Evolutionary conservation across 306 rosid genomes (phyloP).

Genomic region (Quercus ilex): DNA sequence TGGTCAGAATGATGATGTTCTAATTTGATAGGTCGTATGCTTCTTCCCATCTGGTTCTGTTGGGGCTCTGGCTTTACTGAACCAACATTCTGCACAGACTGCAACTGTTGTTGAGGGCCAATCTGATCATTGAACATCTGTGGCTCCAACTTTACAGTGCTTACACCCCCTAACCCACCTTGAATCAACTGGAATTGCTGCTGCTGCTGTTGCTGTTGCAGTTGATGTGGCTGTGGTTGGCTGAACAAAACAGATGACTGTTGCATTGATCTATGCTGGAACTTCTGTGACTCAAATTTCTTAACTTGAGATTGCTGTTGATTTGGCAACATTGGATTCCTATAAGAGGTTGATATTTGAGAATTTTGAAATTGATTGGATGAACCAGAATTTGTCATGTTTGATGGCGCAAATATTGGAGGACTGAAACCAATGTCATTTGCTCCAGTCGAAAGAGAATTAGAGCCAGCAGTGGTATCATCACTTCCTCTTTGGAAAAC

Average conservation of each 20-base stretch:
- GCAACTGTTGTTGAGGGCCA: constrained; percentile 58
- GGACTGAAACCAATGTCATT: constrained; percentile 62
- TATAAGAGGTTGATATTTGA: constrained; percentile 59
- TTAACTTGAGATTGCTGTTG: constrained; percentile 64
- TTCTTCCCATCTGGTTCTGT: constrained; percentile 55
- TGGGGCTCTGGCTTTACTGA: constrained; percentile 81
- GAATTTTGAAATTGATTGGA: constrained; percentile 76
- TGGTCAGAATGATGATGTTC: constrained; percentile 75
- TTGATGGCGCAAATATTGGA: constrained; percentile 54
- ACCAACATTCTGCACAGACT: constrained; percentile 57
- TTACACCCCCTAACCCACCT: constrained; percentile 62
- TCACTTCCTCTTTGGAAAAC: constrained; percentile 62
- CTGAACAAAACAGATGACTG: constrained; percentile 68
- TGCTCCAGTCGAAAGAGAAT: constrained; percentile 63
- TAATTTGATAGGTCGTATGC: constrained; percentile 54
- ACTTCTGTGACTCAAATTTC: constrained; percentile 65
- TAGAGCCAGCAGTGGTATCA: constrained; percentile 66
- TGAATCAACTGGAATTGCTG: constrained; percentile 74
- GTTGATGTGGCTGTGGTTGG: constrained; percentile 17
- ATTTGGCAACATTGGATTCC: constrained; percentile 60
- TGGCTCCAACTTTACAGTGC: constrained; percentile 79
- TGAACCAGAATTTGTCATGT: constrained; percentile 51
- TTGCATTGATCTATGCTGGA: constrained; percentile 77
- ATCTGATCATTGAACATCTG: constrained; percentile 64
- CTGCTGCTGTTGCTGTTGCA: constrained; percentile 65